These are phyloP conservation scores for Pouteria campechiana DNA, from an alignment of 179 eudicot genomes.

Conservation along the genomic window DNA sequence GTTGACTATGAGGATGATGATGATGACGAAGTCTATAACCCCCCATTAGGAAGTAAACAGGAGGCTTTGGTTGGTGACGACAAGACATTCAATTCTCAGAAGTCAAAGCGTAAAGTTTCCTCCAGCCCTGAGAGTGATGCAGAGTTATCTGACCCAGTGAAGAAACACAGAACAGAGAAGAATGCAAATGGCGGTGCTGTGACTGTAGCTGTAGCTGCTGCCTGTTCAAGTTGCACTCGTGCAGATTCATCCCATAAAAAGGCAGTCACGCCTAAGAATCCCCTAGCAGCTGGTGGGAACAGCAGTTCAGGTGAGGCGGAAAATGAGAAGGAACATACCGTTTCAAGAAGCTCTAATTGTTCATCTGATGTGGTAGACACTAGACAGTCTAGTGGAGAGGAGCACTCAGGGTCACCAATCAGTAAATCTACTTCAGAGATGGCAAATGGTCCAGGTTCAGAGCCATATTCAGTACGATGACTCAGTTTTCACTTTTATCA, in stretches of 20 bases:
- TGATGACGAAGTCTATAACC: constrained; percentile 84
- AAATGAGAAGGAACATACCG: constrained; percentile 15
- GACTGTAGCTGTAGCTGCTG: constrained; percentile 61
- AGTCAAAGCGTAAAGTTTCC: constrained; percentile 48
- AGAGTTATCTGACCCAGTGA: constrained; percentile 51
- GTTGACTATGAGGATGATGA: constrained; percentile 97
- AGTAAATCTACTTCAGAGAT: constrained; percentile 60
- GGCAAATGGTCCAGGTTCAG: constrained; percentile 81
- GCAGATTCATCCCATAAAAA: constrained; percentile 57
- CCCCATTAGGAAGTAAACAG: constrained; percentile 58
- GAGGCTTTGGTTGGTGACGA: constrained; percentile 50
- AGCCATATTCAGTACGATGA: no score
- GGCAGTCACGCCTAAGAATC: constrained; percentile 23
- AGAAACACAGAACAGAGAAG: constrained; percentile 43
- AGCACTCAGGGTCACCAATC: no score
- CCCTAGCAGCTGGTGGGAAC: constrained; percentile 11
- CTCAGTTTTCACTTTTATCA: no score
- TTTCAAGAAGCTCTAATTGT: constrained; percentile 22
- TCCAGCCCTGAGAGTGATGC: no score
- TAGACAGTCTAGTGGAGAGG: constrained; percentile 33
- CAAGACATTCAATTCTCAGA: constrained; percentile 34
- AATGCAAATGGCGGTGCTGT: constrained; percentile 37
- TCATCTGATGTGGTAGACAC: constrained; percentile 20
- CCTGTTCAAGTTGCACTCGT: constrained; percentile 64
- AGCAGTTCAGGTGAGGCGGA: constrained; percentile 16